Percentiles rank a stretch among this genome's conserved stretches.
Evolutionary conservation across 257 asterid species (phyloP).

Genomic region (Solanum chmielewskii): DNA sequence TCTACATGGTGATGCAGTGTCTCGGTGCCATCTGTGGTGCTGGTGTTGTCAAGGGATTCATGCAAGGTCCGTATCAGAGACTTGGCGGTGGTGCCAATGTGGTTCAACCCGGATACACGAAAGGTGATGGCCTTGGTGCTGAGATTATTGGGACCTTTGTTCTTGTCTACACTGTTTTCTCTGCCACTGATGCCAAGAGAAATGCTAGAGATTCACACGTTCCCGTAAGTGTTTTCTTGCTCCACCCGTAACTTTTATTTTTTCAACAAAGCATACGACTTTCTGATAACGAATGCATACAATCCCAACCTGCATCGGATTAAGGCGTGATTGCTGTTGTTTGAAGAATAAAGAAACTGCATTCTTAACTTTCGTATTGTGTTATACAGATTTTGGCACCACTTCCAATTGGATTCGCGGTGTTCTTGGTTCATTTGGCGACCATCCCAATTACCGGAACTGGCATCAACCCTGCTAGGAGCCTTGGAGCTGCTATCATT

Average conservation of each 20-base stretch:
- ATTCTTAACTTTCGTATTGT: not conserved
- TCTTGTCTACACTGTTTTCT: slow-evolving; percentile 43
- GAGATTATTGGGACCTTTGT: slow-evolving; percentile 39
- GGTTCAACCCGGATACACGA: slow-evolving; percentile 29
- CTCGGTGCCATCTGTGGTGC: slow-evolving; percentile 48
- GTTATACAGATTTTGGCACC: slow-evolving; percentile 36
- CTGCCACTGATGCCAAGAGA: slow-evolving; percentile 52
- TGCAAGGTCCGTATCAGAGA: slow-evolving; percentile 15
- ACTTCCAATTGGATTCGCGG: slow-evolving; percentile 43
- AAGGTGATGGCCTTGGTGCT: slow-evolving; percentile 42
- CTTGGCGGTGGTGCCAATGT: slow-evolving; percentile 27
- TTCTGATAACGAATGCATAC: not conserved
- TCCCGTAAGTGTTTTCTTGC: slow-evolving; percentile 15
- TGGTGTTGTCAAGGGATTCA: slow-evolving; percentile 40
- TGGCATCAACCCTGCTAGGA: slow-evolving; percentile 42
- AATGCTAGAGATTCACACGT: slow-evolving; percentile 43
- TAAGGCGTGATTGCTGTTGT: not conserved
- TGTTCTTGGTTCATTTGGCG: slow-evolving; percentile 42
- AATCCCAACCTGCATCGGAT: not conserved
- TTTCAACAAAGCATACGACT: not conserved
- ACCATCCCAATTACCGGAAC: slow-evolving; percentile 48
- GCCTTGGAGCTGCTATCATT: slow-evolving; percentile 46
- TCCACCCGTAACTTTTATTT: not conserved
- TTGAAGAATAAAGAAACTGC: not conserved
- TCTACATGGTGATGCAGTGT: slow-evolving; percentile 46